Conservation (phyloP, 495 filamentous ascomycete genomes). For the Aspergillus coremiiformis region DNA sequence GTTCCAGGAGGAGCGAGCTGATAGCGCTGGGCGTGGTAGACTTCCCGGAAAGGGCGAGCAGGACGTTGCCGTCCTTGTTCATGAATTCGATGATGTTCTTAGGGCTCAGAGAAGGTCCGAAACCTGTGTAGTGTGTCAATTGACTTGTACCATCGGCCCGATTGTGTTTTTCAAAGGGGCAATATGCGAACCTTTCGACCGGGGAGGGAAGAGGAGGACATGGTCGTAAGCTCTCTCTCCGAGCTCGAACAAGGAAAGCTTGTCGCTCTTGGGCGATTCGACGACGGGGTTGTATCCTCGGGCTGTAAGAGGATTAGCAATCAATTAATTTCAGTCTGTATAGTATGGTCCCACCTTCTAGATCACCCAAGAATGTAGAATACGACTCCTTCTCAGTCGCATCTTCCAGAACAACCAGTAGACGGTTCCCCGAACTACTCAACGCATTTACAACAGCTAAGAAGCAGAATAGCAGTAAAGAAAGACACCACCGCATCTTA, state of each 20-base stretch:
- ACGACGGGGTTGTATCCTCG: slow-evolving; percentile 75
- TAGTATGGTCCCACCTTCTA: slow-evolving; percentile 57
- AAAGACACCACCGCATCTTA: slow-evolving; percentile 71
- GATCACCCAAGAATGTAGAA: slow-evolving; percentile 72
- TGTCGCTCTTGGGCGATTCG: slow-evolving; percentile 79
- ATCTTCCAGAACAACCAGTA: slow-evolving; percentile 86
- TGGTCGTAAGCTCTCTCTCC: slow-evolving; percentile 90
- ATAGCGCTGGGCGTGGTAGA: slow-evolving; percentile 66
- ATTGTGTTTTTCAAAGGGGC: not conserved
- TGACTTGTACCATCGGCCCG: not conserved
- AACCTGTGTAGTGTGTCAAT: slow-evolving; percentile 48
- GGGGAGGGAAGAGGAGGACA: slow-evolving; percentile 75
- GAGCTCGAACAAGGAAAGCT: slow-evolving; percentile 73
- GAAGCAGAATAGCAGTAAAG: slow-evolving; percentile 57
- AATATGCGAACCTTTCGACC: slow-evolving; percentile 66
- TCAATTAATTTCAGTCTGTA: not conserved
- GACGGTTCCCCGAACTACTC: slow-evolving; percentile 70
- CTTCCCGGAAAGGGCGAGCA: slow-evolving; percentile 75
- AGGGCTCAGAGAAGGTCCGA: slow-evolving; percentile 81
- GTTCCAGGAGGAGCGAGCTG: slow-evolving; percentile 77
- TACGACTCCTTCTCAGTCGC: slow-evolving; percentile 68
- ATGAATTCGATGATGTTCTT: slow-evolving; percentile 84
- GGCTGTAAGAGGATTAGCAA: slow-evolving; percentile 42
- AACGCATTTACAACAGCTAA: slow-evolving; percentile 61
- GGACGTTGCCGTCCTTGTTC: slow-evolving; percentile 84